Evolutionary conservation across 2,329 filamentous ascomycete genomes (phyloP).

Genomic region (Pezicula rhizophila): DNA sequence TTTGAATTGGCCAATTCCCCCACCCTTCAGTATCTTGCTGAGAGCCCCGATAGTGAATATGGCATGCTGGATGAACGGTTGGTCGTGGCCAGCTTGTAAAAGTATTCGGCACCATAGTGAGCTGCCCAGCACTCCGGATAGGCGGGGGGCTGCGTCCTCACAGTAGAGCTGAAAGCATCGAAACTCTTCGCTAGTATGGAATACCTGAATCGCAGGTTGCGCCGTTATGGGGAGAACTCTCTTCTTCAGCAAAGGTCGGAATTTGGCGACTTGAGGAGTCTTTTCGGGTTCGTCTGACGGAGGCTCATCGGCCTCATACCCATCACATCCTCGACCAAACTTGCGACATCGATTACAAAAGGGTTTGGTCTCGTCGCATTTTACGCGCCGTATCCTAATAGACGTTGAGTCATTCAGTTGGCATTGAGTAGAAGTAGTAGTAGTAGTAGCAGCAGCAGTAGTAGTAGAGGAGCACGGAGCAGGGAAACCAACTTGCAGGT

Average conservation of each 20-base stretch:
- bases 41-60: conserved; percentile 19
- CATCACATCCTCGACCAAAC: conserved; percentile 2
- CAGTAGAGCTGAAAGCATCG: conserved; percentile 10
- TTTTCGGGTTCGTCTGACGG: not conserved
- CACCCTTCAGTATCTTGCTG: conserved; percentile 7
- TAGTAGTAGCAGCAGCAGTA: no score
- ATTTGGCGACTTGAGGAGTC: not conserved
- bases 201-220: conserved; percentile 5
- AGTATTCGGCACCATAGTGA: conserved; percentile 16
- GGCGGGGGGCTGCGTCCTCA: conserved; percentile 11
- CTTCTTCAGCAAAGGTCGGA: not conserved
- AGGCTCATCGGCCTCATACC: conserved; percentile 1
- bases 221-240: not conserved
- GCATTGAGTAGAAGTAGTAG: no score
- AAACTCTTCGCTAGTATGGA: conserved; percentile 11
- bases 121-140: conserved; percentile 6
- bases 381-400: conserved; percentile 7
- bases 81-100: conserved; percentile 13
- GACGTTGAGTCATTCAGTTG: not conserved
- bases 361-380: conserved; percentile 3
- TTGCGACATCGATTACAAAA: conserved; percentile 1
- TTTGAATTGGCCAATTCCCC: not conserved
- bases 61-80: conserved; percentile 17
- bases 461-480: no score
- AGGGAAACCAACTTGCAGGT: conserved; percentile 7